These are phyloP conservation scores for Aspergillus fructus DNA, from an alignment of 2,329 filamentous ascomycete genomes.

Conservation along the genomic window DNA sequence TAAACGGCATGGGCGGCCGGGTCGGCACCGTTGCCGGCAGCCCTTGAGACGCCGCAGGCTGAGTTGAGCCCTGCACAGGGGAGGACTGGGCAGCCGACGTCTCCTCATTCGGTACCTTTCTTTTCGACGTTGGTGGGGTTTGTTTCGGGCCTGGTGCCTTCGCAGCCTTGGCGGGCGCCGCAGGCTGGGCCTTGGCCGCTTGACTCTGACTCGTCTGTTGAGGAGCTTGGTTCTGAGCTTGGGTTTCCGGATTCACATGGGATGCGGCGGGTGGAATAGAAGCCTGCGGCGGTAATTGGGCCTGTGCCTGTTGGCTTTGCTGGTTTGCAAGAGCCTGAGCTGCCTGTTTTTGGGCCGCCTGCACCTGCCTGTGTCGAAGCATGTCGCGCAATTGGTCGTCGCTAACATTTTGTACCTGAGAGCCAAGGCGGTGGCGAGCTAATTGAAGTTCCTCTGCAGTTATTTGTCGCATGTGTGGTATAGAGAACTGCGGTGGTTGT, in stretches of 20 bases:
- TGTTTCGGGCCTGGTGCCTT: slow-evolving; percentile 31
- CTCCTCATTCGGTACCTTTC: slow-evolving; percentile 49
- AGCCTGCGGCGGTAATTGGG: slow-evolving; percentile 22
- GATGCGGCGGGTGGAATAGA: slow-evolving; percentile 22
- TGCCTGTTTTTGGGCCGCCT: slow-evolving; percentile 31
- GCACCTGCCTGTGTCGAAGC: slow-evolving; percentile 39
- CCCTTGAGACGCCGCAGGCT: slow-evolving; percentile 21
- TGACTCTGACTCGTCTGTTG: slow-evolving; percentile 30
- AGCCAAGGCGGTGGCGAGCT: slow-evolving; percentile 37
- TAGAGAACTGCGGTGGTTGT: slow-evolving; percentile 26
- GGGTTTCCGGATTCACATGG: slow-evolving; percentile 24
- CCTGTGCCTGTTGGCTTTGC: slow-evolving; percentile 25
- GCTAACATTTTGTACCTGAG: slow-evolving; percentile 31
- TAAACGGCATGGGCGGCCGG: slow-evolving; percentile 24
- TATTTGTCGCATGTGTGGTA: slow-evolving; percentile 34
- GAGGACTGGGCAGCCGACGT: slow-evolving; percentile 43
- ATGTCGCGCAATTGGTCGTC: slow-evolving; percentile 46
- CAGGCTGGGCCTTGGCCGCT: slow-evolving; percentile 30
- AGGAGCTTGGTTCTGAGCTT: slow-evolving; percentile 23
- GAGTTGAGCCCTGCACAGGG: slow-evolving; percentile 29
- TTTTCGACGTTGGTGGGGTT: slow-evolving; percentile 31
- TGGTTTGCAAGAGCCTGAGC: slow-evolving; percentile 25
- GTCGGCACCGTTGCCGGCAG: slow-evolving; percentile 22
- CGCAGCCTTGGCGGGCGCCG: slow-evolving; percentile 24
- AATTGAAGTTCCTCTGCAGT: slow-evolving; percentile 37